Evolutionary conservation across 352 stramenopile genomes (phyloP), one percentile per base, ranked within the genome.

Genomic region (Globisporangium radiosum): DNA sequence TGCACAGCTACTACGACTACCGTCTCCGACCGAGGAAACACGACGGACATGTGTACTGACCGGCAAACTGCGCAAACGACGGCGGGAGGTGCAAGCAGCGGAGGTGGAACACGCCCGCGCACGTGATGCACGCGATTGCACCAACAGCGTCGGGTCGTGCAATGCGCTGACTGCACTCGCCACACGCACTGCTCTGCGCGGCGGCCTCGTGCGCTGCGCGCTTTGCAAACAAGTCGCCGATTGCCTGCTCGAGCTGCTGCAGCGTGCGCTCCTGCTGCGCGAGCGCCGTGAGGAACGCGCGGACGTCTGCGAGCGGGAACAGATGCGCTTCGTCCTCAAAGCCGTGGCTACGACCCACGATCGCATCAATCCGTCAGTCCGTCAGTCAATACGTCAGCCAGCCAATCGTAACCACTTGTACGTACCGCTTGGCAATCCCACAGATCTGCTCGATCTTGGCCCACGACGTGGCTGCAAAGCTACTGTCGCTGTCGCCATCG

Each of bases 301-400:
- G 53, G 4, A 87, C 39, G 0, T 68, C 75, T 33, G 67, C 70
- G 17, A 91, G 65, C 9, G 81, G 77, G 50, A 78, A 89, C 14
- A 91, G 67, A 54, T 91, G 78, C 17, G 70, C 67, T 64, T 91
- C 78, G 37, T 91, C 81, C 52, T 89, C 75, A 49, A 88, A 89
- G 11, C 66, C 45, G 47, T 78, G 62, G 19, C 77, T 90, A 57
- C 25, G 25, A 33, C 1, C 25, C 25, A 33, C 25, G 25, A 33
- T 33, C 25, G 25, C 25, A 33, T 33, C 25, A 33, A 2, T 33
- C 25, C 25, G 3, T 33, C 25, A 3, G 25, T 33, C 25, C 25
- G 25, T 33, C 25, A 33, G 25, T 25, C 25, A 25, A 25, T 33
- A 33, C 1, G 25, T 3, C 25, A 33, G 25, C 25, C 25, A 33